A percentile compares a stretch with the other conserved stretches of the same genome.
Conservation (phyloP, 2,329 filamentous ascomycete species). For the Talaromyces albobiverticillius region DNA sequence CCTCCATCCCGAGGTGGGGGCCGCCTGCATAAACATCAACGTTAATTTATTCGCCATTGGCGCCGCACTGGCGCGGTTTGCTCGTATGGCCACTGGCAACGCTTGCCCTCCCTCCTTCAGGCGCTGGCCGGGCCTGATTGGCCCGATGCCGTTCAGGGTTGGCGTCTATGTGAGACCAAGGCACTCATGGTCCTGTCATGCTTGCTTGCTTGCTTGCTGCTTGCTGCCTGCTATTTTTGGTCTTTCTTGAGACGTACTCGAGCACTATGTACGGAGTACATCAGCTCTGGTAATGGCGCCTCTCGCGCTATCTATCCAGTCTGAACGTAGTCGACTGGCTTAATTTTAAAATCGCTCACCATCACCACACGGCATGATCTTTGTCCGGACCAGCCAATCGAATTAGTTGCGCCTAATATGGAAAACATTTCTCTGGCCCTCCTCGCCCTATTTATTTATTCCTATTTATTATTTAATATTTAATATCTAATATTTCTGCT, state of each 20-base stretch:
- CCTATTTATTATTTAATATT: no score
- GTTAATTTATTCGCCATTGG: constrained; percentile 27
- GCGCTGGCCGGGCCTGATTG: constrained; percentile 1
- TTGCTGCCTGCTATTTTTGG: not conserved
- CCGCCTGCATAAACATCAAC: no score
- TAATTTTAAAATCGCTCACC: not conserved
- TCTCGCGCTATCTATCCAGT: not conserved
- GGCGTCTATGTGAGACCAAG: constrained; percentile 11
- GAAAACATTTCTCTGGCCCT: no score
- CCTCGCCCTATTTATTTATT: no score
- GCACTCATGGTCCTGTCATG: no score
- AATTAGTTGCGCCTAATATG: no score
- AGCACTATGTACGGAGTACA: not conserved
- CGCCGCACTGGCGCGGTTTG: constrained; percentile 24
- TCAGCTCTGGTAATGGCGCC: not conserved
- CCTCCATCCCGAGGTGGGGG: not conserved
- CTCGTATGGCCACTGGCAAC: not conserved
- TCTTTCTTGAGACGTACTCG: not conserved
- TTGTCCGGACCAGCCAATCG: not conserved
- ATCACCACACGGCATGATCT: not conserved
- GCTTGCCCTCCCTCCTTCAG: not conserved
- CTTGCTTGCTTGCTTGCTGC: no score
- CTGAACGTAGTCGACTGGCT: not conserved
- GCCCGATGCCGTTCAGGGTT: not conserved
- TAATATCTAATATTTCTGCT: no score